phyloP scores from a whole-genome alignment of 140 eudicot species.

The Flaveria floridana region DNA sequence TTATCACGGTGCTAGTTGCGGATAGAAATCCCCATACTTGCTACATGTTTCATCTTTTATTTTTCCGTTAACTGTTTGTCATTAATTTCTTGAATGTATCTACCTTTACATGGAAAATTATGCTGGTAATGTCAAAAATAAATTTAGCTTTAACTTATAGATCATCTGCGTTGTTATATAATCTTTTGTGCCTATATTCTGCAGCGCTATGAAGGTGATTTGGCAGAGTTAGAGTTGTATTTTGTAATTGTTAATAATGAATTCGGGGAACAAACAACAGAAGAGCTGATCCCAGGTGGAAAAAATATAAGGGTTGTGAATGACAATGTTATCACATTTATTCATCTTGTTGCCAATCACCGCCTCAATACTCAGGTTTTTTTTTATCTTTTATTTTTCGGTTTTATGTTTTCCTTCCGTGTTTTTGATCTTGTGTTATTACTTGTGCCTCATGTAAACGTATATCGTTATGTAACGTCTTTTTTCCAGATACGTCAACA shows the following conservation, averaged over 20 bases:
- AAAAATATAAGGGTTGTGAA: constrained; percentile 76
- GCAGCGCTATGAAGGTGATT: constrained; percentile 78
- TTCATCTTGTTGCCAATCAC: constrained; percentile 92
- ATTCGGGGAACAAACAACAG: constrained; percentile 88
- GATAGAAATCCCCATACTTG: not conserved
- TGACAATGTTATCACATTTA: constrained; percentile 80
- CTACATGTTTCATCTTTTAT: not conserved
- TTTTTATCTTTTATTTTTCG: not conserved
- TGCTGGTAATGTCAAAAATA: not conserved
- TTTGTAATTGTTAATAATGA: constrained; percentile 86
- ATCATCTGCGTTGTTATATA: not conserved
- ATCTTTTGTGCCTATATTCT: constrained; percentile 19
- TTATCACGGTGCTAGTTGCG: not conserved
- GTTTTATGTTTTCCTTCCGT: not conserved
- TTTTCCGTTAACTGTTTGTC: not conserved
- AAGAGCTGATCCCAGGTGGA: constrained; percentile 84
- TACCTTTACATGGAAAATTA: not conserved
- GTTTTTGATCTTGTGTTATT: not conserved
- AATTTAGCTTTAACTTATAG: not conserved
- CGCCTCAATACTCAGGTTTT: constrained; percentile 87
- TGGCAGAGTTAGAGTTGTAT: constrained; percentile 80
- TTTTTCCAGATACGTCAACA: constrained; percentile 85
- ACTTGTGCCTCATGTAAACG: constrained; percentile 1
- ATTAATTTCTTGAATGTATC: not conserved
- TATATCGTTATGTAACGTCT: not conserved